A percentile compares a stretch with the other conserved stretches of the same genome.
Evolutionary conservation across 768 basidiomycete genomes (phyloP).

Genomic region (Hemileccinum impolitum): DNA sequence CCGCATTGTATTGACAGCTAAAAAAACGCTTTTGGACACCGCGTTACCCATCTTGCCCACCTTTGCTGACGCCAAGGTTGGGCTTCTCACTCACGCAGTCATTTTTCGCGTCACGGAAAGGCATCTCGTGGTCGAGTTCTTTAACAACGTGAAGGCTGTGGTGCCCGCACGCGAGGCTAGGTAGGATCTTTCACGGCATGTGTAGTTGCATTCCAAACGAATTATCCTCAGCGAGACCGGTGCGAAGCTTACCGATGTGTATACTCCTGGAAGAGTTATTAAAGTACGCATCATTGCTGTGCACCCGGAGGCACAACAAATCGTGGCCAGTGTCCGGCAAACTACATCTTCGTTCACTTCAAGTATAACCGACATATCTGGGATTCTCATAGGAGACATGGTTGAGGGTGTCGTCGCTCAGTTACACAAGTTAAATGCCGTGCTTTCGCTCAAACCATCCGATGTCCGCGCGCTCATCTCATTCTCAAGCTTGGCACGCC

Average conservation of each 20-base stretch:
- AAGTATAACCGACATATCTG: conserved; percentile 59
- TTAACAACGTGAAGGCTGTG: conserved; percentile 80
- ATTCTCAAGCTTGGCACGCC: conserved; percentile 81
- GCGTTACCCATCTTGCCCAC: conserved; percentile 63
- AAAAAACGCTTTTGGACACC: conserved; percentile 86
- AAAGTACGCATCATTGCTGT: conserved; percentile 75
- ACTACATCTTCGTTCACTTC: conserved; percentile 52
- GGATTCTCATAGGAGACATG: conserved; percentile 71
- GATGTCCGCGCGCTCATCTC: conserved; percentile 80
- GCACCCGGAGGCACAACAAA: conserved; percentile 54
- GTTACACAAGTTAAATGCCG: conserved; percentile 81
- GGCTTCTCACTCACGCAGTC: conserved; percentile 74
- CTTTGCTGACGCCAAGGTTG: conserved; percentile 65
- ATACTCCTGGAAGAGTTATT: conserved; percentile 78
- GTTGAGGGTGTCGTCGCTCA: conserved; percentile 71
- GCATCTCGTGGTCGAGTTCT: conserved; percentile 83
- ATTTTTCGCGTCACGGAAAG: conserved; percentile 82
- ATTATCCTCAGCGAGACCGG: conserved; percentile 58
- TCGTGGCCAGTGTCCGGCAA: conserved; percentile 86
- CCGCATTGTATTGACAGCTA: conserved; percentile 83
- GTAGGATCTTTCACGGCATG: conserved; percentile 40
- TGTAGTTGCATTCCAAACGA: neutral
- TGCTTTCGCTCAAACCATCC: conserved; percentile 69
- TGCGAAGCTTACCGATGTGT: conserved; percentile 55
- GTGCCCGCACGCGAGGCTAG: conserved; percentile 80